Evolutionary conservation across 192 early-diverging fungal genomes (phyloP).

Genomic region (Podila epicladia): DNA sequence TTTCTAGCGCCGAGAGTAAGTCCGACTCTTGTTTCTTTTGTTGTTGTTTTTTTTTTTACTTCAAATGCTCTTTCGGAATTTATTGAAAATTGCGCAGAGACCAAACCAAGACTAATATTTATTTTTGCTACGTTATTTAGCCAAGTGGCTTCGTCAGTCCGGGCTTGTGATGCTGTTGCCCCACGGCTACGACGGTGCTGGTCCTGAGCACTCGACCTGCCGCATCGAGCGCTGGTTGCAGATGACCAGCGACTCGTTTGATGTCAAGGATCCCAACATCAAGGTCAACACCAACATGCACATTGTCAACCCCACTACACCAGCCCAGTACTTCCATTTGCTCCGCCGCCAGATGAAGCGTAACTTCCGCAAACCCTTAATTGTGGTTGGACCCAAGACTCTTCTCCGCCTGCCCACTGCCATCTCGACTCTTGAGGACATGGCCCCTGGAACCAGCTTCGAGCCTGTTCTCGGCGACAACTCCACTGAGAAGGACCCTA

Average conservation of each 20-base stretch:
- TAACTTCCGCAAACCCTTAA: constrained; percentile 93
- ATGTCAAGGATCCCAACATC: constrained; percentile 60
- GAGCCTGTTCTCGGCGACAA: constrained; percentile 81
- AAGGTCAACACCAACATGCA: constrained; percentile 92
- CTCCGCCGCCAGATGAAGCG: constrained; percentile 93
- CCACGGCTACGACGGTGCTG: constrained; percentile 95
- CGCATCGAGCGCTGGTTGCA: constrained; percentile 97
- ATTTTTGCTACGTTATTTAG: constrained; percentile 29
- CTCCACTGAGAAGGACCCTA: constrained; percentile 49
- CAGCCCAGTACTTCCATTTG: constrained; percentile 96
- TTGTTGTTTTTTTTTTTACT: not conserved
- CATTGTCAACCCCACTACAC: constrained; percentile 91
- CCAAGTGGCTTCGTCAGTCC: constrained; percentile 95
- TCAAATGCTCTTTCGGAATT: too few species aligned
- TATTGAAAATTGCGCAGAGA: not conserved
- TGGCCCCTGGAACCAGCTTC: constrained; percentile 88
- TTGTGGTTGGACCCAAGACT: constrained; percentile 83
- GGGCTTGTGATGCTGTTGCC: constrained; percentile 94
- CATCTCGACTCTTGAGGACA: constrained; percentile 80
- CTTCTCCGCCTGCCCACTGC: constrained; percentile 71
- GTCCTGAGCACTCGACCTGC: constrained; percentile 93
- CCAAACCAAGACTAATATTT: not conserved
- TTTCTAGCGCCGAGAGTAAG: constrained; percentile 81
- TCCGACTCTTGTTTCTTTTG: not conserved
- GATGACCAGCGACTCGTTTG: constrained; percentile 84